Evolutionary conservation across 768 basidiomycete genomes (phyloP).

Genomic region (Fomitopsis pulvina): DNA sequence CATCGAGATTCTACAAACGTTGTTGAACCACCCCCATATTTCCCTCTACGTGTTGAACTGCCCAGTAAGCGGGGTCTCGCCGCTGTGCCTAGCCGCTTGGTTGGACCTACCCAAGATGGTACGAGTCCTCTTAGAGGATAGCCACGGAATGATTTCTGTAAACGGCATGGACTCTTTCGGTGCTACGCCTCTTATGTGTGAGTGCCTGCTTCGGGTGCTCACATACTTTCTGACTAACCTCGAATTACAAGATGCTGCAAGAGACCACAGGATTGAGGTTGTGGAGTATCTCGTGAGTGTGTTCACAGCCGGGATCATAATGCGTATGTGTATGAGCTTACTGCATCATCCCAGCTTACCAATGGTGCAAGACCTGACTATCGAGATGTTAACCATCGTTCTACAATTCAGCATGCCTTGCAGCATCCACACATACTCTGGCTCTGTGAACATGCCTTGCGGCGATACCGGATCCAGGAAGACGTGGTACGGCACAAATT

Average conservation of each 20-base stretch:
- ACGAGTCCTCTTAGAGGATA: constrained; percentile 56
- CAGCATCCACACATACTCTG: constrained; percentile 58
- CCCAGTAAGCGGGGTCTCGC: constrained; percentile 72
- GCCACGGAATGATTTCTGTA: constrained; percentile 56
- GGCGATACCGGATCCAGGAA: constrained; percentile 55
- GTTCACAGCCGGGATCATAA: background rate
- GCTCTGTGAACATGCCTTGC: constrained; percentile 62
- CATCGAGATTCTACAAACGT: constrained; percentile 47
- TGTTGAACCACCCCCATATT: constrained; percentile 49
- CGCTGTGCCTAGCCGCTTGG: constrained; percentile 76
- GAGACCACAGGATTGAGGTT: constrained; percentile 66
- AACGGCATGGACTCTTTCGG: constrained; percentile 71
- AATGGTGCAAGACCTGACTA: constrained; percentile 71
- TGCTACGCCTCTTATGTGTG: constrained; percentile 83
- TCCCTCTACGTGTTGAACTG: constrained; percentile 69
- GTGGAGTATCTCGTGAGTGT: constrained; percentile 54
- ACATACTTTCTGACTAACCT: background rate
- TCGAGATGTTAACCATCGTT: constrained; percentile 65
- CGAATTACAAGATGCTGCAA: constrained; percentile 64
- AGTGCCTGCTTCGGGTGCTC: constrained; percentile 23
- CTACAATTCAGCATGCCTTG: constrained; percentile 64
- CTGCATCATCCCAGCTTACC: constrained; percentile 39
- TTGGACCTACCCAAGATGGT: constrained; percentile 58
- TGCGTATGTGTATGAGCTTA: too few relatives aligned
- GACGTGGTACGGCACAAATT: constrained; percentile 35